Evolutionary conservation across 1,284 basidiomycete genomes (phyloP).

Genomic region (Athelia psychrophila): DNA sequence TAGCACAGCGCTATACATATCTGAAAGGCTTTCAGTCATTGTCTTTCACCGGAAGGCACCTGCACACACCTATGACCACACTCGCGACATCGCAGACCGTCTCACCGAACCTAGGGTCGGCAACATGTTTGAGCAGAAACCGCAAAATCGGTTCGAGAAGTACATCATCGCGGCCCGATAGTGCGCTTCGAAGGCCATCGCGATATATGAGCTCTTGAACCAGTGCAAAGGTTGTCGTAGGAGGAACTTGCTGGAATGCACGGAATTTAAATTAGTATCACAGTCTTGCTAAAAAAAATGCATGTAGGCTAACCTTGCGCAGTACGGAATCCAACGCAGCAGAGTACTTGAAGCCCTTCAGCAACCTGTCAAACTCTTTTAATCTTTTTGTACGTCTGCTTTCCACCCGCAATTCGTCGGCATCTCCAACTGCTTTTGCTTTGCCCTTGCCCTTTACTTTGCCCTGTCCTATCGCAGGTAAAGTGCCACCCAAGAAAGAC

Average conservation of each 20-base stretch:
- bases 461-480: constrained; percentile 56
- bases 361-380: constrained; percentile 84
- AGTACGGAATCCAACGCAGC: constrained; percentile 92
- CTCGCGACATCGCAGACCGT: constrained; percentile 83
- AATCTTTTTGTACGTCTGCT: constrained; percentile 72
- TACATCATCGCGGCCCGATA: constrained; percentile 92
- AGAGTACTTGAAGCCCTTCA: constrained; percentile 94
- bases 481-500: constrained; percentile 63
- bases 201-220: constrained; percentile 93
- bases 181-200: constrained; percentile 85
- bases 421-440: constrained; percentile 47
- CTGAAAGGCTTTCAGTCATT: constrained; percentile 37
- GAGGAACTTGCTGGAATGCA: constrained; percentile 64
- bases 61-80: constrained; percentile 77
- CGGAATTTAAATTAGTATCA: constrained; percentile 6
- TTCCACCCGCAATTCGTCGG: constrained; percentile 76
- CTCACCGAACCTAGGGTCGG: constrained; percentile 90
- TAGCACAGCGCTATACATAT: constrained; percentile 88
- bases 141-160: constrained; percentile 89
- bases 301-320: constrained; percentile 57
- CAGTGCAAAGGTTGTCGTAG: constrained; percentile 86
- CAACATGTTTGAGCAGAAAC: constrained; percentile 82
- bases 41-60: neutral
- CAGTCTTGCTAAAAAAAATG: neutral
- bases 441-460: constrained; percentile 45